A percentile compares a stretch with the other conserved stretches of the same genome.
phyloP scores from a whole-genome alignment of 192 early-diverging fungal species.

The Gamsiella multidivaricata region DNA sequence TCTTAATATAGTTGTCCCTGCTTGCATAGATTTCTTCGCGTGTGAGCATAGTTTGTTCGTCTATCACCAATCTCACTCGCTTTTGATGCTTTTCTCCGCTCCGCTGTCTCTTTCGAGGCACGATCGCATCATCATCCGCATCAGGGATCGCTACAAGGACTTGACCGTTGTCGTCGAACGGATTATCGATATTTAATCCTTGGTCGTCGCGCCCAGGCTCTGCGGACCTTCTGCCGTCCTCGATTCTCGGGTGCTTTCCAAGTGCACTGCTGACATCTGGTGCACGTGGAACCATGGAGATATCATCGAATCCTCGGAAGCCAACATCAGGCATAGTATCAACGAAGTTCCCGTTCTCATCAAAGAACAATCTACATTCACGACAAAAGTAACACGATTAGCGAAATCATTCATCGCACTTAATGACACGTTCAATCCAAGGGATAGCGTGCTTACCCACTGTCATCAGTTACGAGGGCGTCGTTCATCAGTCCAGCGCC shows the following conservation, averaged over 20 bases:
- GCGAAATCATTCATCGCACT: not conserved
- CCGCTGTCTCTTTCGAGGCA: not conserved
- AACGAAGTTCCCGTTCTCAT: conserved; percentile 34
- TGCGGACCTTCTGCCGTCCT: no score
- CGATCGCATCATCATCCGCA: not conserved
- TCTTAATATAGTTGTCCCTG: not conserved
- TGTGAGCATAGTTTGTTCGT: conserved; percentile 18
- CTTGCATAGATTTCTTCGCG: not conserved
- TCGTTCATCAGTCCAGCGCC: conserved; percentile 14
- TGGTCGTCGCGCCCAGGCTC: not conserved
- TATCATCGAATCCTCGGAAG: not conserved
- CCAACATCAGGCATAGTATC: conserved; percentile 11
- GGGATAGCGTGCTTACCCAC: conserved; percentile 14
- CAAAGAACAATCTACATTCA: conserved; percentile 23
- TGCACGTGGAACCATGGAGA: not conserved
- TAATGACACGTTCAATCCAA: not conserved
- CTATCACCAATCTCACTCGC: not conserved
- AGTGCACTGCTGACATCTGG: not conserved
- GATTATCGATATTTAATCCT: not conserved
- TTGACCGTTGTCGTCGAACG: not conserved
- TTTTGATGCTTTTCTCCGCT: not conserved
- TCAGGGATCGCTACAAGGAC: not conserved
- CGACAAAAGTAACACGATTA: not conserved
- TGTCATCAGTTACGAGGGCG: conserved; percentile 18
- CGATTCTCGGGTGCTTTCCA: conserved; percentile 7